Evolutionary conservation across 495 filamentous ascomycete species (phyloP), one percentile per base, ranked within the genome.

Genomic region (Pseudoneurospora amorphoporcata): DNA sequence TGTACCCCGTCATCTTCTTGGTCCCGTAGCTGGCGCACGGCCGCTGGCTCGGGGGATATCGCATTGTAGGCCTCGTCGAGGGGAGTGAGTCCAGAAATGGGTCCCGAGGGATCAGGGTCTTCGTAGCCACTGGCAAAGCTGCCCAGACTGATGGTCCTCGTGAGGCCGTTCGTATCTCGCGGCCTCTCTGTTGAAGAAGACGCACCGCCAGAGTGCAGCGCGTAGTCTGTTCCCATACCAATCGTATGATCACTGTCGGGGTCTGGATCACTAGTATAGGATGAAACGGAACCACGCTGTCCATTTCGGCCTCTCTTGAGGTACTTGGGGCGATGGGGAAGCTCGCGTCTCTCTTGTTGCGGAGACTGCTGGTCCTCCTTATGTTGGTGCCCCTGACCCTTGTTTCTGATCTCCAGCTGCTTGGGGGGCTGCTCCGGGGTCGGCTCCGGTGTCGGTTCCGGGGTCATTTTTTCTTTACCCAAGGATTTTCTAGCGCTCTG

Each of bases 101-200:
- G 73, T 1, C 81, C 76, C 72, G 78, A 79, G 40, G 85, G 86
- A 70, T 94, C 93, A 70, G 89, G 89, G 19, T 90, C 91, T 29
- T 94, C 94, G 32, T 97, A 88, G 2, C 92, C 94, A 17, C 94
- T 97, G n/a, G 92, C 93, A 84, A 98, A 94, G 75, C 94, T 98
- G 12, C 95, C 95, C 70, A 98, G 87, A 78, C 94, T 98, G 41
- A 94, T 90, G 12, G 94, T 89, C 68, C 95, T 85, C 23, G 92
- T 91, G 68, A 97, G 83, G 19, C 87, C 81, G 70, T 87, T 86
- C 70, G 85, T 87, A 75, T 79, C 83, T 53, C 85, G 84, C 41
- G 84, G 84, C 68, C 86, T 84, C n/a, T 84, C 88, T 42, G 82
- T 81, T 9, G 84, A 81, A 12, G 94, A 90, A 6, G 86, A 85